Evolutionary conservation across 2,329 filamentous ascomycete genomes (phyloP), one percentile per base, ranked within the genome.

Genomic region (Thielaviopsis ethacetica): DNA sequence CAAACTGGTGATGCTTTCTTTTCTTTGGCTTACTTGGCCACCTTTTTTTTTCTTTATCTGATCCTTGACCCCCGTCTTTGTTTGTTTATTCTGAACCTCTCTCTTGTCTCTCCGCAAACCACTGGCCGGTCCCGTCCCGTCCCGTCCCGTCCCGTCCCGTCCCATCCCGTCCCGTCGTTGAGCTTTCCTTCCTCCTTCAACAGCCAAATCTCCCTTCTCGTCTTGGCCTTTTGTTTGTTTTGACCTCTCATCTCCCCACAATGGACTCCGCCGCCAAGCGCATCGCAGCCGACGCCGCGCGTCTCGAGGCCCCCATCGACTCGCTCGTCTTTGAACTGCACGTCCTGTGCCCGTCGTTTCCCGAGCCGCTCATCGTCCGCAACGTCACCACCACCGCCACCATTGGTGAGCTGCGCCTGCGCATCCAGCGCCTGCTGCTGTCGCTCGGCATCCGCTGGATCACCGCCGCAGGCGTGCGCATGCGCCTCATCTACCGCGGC

Each of bases 401-500:
- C 0, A 71, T 84, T 54, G 74, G 73, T 59, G 71, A 81, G 66
- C 69, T 84, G 38, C 84, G 83, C 66, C 75, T 76, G 51, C 78
- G 71, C 66, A 81, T 84, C 60, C 76, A 79, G 34, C 72, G 80
- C 64, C 65, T 68, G 3, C 66, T 83, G 12, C 24, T 50, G 69
- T 73, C 24, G 67, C 75, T 52, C 76, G 73, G 56, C 80, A 80
- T 3, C 64, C 73, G 56, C 19, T 47, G 56, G 41, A 30, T 34
- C 49, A 30, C 47, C 5, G 47, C 49, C 13, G 30, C 44, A 17
- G 74, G 81, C 61, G 74, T 80, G 38, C 73, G 76, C 38, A 79
- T 84, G 66, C 74, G 81, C 50, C 69, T 85, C 61, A 84, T 85
- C 44, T 76, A 84, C 64, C 73, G 77, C 50, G 82, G 82, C 0